phyloP scores from a whole-genome alignment of 2,329 filamentous ascomycete species.

The Cordyceps javanica region DNA sequence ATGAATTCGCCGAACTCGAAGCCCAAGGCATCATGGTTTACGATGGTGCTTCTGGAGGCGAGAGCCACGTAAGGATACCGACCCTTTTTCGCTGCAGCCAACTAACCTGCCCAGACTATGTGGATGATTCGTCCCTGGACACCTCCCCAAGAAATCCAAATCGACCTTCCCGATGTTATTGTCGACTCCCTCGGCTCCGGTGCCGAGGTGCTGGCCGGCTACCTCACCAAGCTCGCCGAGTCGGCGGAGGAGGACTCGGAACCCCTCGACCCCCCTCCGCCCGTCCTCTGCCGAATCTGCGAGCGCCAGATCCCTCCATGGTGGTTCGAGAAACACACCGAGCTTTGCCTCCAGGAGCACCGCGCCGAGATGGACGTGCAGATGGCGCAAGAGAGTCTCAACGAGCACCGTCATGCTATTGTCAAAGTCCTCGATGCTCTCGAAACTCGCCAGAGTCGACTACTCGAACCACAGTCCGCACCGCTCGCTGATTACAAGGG shows the following conservation, averaged over 20 bases:
- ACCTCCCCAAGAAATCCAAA: slow-evolving; percentile 84
- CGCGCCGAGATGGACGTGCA: slow-evolving; percentile 97
- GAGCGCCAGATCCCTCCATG: slow-evolving; percentile 95
- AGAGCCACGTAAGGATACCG: slow-evolving; percentile 71
- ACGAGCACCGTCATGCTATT: slow-evolving; percentile 88
- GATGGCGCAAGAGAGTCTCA: slow-evolving; percentile 84
- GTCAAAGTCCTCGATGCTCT: slow-evolving; percentile 92
- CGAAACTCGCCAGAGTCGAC: slow-evolving; percentile 63
- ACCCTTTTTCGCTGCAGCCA: background rate
- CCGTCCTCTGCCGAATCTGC: slow-evolving; percentile 92
- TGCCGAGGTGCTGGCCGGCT: slow-evolving; percentile 88
- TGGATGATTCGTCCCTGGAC: slow-evolving; percentile 98
- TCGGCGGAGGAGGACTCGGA: slow-evolving; percentile 68
- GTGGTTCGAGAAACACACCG: slow-evolving; percentile 99
- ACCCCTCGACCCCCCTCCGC: slow-evolving; percentile 75
- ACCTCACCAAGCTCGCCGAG: slow-evolving; percentile 85
- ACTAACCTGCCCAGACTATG: slow-evolving; percentile 66
- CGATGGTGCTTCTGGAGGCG: slow-evolving; percentile 75
- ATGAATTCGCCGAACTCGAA: slow-evolving; percentile 67
- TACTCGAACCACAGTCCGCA: slow-evolving; percentile 49
- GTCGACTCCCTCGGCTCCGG: slow-evolving; percentile 92
- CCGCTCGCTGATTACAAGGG: slow-evolving; percentile 80
- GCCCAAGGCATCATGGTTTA: slow-evolving; percentile 99
- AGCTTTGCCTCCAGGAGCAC: slow-evolving; percentile 92
- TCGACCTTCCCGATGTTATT: slow-evolving; percentile 82